A percentile compares a stretch with the other conserved stretches of the same genome.
Evolutionary conservation across 345 rosid species (phyloP).

Genomic region (Durio zibethinus): DNA sequence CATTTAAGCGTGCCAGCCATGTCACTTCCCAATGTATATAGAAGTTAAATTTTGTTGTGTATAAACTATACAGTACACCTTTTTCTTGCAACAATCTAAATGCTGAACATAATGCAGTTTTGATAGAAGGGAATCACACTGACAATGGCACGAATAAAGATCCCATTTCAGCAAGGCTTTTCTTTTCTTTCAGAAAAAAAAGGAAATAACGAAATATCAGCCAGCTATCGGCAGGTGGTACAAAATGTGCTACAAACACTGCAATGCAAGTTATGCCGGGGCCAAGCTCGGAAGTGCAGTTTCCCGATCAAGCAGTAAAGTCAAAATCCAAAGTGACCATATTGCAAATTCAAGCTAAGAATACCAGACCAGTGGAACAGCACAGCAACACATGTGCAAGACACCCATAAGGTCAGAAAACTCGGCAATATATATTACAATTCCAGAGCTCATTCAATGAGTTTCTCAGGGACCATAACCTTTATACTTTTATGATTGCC

Average conservation of each 20-base stretch:
- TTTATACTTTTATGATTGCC: background rate
- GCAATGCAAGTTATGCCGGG: background rate
- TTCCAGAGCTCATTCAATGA: background rate
- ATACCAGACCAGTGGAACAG: background rate
- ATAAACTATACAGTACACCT: background rate
- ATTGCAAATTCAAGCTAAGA: background rate
- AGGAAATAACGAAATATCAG: background rate
- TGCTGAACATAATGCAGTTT: background rate
- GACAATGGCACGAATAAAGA: background rate
- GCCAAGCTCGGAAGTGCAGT: background rate
- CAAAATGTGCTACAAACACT: background rate
- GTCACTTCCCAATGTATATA: background rate
- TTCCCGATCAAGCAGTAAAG: background rate
- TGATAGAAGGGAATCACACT: background rate
- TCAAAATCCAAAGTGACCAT: background rate
- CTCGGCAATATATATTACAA: background rate
- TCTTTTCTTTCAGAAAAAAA: background rate
- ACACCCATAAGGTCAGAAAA: background rate
- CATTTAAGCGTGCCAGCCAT: background rate
- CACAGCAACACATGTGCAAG: background rate
- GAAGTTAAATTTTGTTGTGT: background rate
- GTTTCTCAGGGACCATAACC: background rate
- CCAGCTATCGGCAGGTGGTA: background rate
- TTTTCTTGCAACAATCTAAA: background rate
- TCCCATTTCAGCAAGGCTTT: no score